Conservation (phyloP, 805 yeast genomes). For the Candida ponderosae region DNA sequence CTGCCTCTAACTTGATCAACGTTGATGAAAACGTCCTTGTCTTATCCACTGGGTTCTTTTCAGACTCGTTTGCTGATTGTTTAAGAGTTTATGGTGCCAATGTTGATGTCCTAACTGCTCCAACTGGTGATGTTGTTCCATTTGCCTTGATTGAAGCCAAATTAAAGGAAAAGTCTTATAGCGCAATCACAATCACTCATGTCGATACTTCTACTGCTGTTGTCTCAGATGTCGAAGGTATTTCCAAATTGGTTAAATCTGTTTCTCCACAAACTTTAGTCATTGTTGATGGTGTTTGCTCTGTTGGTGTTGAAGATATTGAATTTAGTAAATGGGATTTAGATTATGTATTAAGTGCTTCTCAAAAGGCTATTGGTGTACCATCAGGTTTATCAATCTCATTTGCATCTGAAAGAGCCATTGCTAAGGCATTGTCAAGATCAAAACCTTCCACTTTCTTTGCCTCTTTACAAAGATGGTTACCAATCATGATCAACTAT, state of each 20-base stretch:
- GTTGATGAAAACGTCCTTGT: conserved; percentile 70
- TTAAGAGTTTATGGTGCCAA: conserved; percentile 65
- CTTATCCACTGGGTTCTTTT: conserved; percentile 84
- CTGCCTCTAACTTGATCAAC: conserved; percentile 65
- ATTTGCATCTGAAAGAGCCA: conserved; percentile 68
- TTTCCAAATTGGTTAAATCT: conserved; percentile 53
- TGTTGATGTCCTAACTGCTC: conserved; percentile 67
- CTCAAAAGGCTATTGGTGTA: conserved; percentile 92
- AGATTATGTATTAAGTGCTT: conserved; percentile 84
- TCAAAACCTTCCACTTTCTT: conserved; percentile 41
- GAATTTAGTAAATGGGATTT: conserved; percentile 86
- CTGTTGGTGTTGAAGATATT: conserved; percentile 81
- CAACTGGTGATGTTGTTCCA: conserved; percentile 65
- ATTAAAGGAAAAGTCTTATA: conserved; percentile 44
- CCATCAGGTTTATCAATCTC: conserved; percentile 88
- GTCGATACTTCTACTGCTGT: conserved; percentile 98
- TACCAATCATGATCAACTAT: conserved; percentile 80
- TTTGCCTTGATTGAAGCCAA: conserved; percentile 45
- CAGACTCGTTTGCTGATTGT: conserved; percentile 75
- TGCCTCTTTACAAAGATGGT: conserved; percentile 76
- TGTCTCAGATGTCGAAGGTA: conserved; percentile 56
- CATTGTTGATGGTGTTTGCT: conserved; percentile 92
- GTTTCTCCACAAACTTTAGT: conserved; percentile 75
- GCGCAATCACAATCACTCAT: conserved; percentile 79
- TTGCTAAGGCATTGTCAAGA: conserved; percentile 46